Percentiles rank a stretch among this genome's conserved stretches.
Conservation (phyloP, 1,284 basidiomycete species). For the Leccinum griseonigrum region DNA sequence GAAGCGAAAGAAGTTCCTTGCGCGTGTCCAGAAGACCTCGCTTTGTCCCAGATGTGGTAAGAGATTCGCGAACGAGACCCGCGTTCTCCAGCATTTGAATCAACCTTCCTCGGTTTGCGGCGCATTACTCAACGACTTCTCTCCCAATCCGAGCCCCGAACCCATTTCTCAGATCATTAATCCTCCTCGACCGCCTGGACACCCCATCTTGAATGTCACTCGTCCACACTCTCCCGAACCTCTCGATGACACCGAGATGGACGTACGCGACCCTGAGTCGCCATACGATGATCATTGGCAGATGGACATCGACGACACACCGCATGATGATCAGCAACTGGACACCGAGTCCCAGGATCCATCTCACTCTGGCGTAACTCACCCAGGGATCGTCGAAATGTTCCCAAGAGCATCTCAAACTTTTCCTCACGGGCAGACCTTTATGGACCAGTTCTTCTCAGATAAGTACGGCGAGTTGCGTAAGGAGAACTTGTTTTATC, state of each 20-base stretch:
- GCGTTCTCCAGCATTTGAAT: slow-evolving; percentile 7
- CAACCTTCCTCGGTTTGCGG: not conserved
- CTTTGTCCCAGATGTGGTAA: not conserved
- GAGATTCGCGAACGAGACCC: slow-evolving; percentile 1
- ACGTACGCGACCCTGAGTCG: not conserved
- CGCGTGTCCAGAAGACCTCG: not conserved
- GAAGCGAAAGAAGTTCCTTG: not conserved
- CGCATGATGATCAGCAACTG: too few species aligned
- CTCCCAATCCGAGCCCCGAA: not conserved
- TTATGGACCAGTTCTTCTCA: slow-evolving; percentile 7
- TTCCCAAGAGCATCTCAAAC: not conserved
- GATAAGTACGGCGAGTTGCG: not conserved
- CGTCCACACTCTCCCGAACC: not conserved
- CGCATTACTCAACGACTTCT: not conserved
- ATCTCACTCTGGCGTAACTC: not conserved
- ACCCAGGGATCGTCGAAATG: not conserved
- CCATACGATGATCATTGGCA: not conserved
- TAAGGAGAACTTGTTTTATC: slow-evolving; percentile 5
- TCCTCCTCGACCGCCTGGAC: too few species aligned
- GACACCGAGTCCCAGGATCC: not conserved
- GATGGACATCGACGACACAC: too few species aligned
- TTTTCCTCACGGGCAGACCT: not conserved
- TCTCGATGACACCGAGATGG: not conserved
- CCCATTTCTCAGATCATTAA: not conserved
- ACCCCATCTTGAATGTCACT: not conserved